Evolutionary conservation across 129 eudicot genomes (phyloP).

Genomic region (Helianthus tuberosus): DNA sequence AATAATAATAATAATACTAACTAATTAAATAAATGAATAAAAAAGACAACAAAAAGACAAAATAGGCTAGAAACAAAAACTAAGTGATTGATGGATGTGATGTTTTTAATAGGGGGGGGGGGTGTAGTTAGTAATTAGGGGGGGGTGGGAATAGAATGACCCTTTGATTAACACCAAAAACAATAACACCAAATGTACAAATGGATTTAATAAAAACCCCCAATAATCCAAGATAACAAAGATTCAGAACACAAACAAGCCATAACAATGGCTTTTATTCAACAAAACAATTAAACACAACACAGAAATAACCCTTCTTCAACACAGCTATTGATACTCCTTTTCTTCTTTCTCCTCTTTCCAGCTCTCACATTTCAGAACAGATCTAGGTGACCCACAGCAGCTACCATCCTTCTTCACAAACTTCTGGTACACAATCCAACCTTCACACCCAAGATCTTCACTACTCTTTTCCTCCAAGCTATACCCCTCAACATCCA

Average conservation of each 20-base stretch:
- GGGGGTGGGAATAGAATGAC: too few species aligned
- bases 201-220: background rate
- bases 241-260: constrained; percentile 3
- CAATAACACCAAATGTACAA: background rate
- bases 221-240: constrained; percentile 4
- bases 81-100: too few species aligned
- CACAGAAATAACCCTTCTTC: constrained; percentile 33
- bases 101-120: too few species aligned
- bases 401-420: constrained; percentile 39
- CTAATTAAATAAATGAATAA: too few species aligned
- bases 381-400: constrained; percentile 65
- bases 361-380: constrained; percentile 57
- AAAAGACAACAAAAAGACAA: too few species aligned
- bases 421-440: constrained; percentile 65
- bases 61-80: too few species aligned
- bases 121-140: too few species aligned
- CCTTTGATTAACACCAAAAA: too few species aligned
- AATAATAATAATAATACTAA: too few species aligned
- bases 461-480: constrained; percentile 49
- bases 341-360: constrained; percentile 59
- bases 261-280: constrained; percentile 32
- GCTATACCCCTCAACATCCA: constrained; percentile 52
- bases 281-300: background rate
- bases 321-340: constrained; percentile 38
- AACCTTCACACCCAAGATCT: constrained; percentile 68